Evolutionary conservation across 768 basidiomycete genomes (phyloP).

Genomic region (Rhodotorula diobovata): DNA sequence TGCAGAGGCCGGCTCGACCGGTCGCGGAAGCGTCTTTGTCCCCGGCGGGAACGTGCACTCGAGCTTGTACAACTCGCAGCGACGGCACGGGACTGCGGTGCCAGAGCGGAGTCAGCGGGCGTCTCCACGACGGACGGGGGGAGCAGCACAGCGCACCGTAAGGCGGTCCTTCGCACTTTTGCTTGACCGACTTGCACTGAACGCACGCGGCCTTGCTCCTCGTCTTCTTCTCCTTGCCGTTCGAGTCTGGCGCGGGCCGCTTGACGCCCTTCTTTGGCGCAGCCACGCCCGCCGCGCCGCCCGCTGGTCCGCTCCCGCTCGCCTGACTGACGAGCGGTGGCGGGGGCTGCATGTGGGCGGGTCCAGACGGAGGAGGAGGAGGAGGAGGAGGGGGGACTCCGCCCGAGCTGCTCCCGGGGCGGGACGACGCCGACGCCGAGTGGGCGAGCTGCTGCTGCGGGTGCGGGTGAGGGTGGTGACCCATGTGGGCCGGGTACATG

Average conservation of each 20-base stretch:
- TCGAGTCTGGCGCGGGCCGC: background rate
- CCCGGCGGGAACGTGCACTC: conserved; percentile 38
- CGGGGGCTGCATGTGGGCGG: no score
- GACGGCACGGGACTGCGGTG: conserved; percentile 31
- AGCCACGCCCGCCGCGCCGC: background rate
- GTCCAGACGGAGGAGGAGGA: no score
- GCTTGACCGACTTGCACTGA: conserved; percentile 33
- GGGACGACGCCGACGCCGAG: no score
- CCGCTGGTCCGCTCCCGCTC: background rate
- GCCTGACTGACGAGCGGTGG: no score
- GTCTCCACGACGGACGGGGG: background rate
- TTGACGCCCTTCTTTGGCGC: background rate
- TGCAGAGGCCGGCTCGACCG: background rate
- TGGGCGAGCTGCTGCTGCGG: background rate
- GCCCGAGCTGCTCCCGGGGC: no score
- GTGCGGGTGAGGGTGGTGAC: background rate
- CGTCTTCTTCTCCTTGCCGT: conserved; percentile 31
- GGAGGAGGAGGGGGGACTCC: no score
- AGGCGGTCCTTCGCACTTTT: conserved; percentile 37
- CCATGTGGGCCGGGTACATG: background rate
- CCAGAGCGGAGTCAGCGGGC: no score
- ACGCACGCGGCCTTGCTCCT: conserved; percentile 32
- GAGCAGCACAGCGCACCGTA: conserved; percentile 10
- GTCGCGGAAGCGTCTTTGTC: conserved; percentile 18
- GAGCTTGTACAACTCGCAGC: conserved; percentile 39